A percentile compares a stretch with the other conserved stretches of the same genome.
These are phyloP conservation scores for Hebeloma cylindrosporum DNA, from an alignment of 768 basidiomycete species.

Conservation along the genomic window DNA sequence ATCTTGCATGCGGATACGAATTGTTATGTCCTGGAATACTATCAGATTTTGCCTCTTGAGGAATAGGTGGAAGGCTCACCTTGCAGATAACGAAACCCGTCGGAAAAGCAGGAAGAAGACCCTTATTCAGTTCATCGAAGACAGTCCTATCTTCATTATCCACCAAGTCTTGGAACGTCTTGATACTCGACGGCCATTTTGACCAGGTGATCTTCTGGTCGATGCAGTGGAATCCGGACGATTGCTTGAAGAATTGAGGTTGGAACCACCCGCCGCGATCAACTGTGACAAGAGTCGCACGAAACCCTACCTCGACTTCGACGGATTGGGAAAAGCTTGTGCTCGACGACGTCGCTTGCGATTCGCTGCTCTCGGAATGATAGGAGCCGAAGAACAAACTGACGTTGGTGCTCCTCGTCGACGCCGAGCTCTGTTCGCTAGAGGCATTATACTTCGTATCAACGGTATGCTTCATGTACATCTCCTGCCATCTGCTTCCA, in stretches of 20 bases:
- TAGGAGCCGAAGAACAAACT: conserved; percentile 16
- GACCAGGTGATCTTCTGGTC: conserved; percentile 7
- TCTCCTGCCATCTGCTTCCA: conserved; percentile 26
- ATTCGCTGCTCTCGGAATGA: conserved; percentile 8
- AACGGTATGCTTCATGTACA: conserved; percentile 14
- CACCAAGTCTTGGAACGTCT: conserved; percentile 7
- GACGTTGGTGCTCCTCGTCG: conserved; percentile 3
- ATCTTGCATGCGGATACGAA: conserved; percentile 7
- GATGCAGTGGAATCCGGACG: conserved; percentile 9
- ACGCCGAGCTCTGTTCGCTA: not conserved
- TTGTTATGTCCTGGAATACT: conserved; percentile 13
- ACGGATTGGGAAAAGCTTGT: not conserved
- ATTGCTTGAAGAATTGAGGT: conserved; percentile 17
- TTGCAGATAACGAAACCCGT: conserved; percentile 18
- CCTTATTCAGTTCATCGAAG: conserved; percentile 9
- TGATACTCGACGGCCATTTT: conserved; percentile 13
- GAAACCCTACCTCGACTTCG: conserved; percentile 13
- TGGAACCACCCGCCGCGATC: conserved; percentile 19
- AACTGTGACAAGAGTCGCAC: conserved; percentile 15
- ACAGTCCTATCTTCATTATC: not conserved
- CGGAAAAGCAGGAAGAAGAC: conserved; percentile 13
- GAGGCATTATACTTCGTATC: conserved; percentile 4
- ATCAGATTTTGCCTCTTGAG: not conserved
- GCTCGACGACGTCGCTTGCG: not conserved
- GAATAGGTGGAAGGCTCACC: not conserved